phyloP scores from a whole-genome alignment of 768 basidiomycete genomes.

The Rubroboletus pulcherrimus region DNA sequence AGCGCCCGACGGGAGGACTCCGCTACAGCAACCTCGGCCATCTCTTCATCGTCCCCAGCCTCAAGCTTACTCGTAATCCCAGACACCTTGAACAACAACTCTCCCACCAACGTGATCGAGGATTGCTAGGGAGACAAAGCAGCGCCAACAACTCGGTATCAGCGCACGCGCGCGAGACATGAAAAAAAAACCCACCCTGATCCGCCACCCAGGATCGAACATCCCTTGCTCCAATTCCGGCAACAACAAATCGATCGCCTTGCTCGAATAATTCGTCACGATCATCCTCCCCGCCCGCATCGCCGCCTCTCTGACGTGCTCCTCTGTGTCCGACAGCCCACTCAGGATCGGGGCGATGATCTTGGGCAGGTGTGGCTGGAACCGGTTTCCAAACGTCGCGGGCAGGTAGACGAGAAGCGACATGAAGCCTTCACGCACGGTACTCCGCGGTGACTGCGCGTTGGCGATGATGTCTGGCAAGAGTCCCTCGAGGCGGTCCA shows the following conservation, averaged over 20 bases:
- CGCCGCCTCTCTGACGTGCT: conserved; percentile 94
- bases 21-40: conserved; percentile 57
- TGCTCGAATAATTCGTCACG: conserved; percentile 87
- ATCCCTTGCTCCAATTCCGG: conserved; percentile 94
- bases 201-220: conserved; percentile 94
- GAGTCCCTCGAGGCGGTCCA: conserved; percentile 92
- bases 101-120: conserved; percentile 93
- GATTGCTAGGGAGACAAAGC: conserved; percentile 60
- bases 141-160: neutral
- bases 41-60: conserved; percentile 66
- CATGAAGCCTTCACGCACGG: conserved; percentile 98
- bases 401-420: conserved; percentile 93
- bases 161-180: neutral
- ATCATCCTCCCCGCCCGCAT: conserved; percentile 99
- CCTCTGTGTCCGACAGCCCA: conserved; percentile 89
- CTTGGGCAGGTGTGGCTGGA: conserved; percentile 92
- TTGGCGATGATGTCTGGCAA: conserved; percentile 92
- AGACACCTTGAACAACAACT: conserved; percentile 93
- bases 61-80: conserved; percentile 89
- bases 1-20: conserved; percentile 86
- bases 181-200: conserved; percentile 56
- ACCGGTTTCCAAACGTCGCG: conserved; percentile 92
- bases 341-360: conserved; percentile 90
- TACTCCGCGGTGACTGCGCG: conserved; percentile 83
- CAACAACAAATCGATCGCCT: conserved; percentile 88